Evolutionary conservation across 2,329 filamentous ascomycete species (phyloP), one percentile per base, ranked within the genome.

Genomic region (Dactylellina cionopaga): DNA sequence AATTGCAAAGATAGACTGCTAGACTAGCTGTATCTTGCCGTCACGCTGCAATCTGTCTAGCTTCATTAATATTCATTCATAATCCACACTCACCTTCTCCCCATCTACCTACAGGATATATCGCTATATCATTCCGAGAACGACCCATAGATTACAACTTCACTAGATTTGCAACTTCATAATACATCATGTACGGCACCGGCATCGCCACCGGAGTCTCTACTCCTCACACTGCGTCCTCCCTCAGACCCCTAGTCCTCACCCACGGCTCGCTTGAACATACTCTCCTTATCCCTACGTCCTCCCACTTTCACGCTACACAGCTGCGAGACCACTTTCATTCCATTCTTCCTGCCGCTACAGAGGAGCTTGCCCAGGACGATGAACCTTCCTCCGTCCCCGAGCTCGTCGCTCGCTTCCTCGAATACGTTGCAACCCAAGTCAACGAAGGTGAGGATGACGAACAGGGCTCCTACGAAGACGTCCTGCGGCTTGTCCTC

Each of bases 301-400:
- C 89, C 79, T 88, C 97, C 75, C 95, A 99, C 83, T 99, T 96
- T 85, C 93, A 95, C 82, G 95, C 95, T 78, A 90, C 92, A 73
- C 92, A 96, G 83, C 86, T 98, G 80, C 96, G 94, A 85, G 93
- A 97, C 78, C 87, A 89, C 76, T 99, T 99, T 83, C 87, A 88
- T 76, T 86, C 91, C 49, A 92, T 89, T 75, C 86, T 99, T 77
- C 96, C 96, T 59, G 85, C 89, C 78, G 91, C 95, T 66, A 99
- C 96, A 80, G 95, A 99, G 80, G 95, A 99, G 84, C 88, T 98
- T 75, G 96, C 95, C 74, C 92, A 94, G 80, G 96, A 99, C 84
- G 95, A 99, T 78, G 96, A 99, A 84, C 95, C 95, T n/a, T 98
- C 95, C 35, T 99, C 96, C 22, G 88, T 93, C 47, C 84, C 92